Conservation (phyloP, 1,139 yeast genomes). For the Yamadazyma membranifaciens region DNA sequence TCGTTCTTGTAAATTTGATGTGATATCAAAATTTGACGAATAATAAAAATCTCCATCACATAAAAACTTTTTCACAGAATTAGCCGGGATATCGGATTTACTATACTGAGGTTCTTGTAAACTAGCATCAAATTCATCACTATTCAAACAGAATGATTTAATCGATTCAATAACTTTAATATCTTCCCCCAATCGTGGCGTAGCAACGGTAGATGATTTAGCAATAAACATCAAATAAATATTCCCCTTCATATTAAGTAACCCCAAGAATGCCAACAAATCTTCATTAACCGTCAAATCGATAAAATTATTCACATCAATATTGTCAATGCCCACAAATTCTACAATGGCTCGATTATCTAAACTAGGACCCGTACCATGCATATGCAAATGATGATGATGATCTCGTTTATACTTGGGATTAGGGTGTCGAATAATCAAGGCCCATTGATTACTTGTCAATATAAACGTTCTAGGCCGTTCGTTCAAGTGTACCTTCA, state of each 20-base stretch:
- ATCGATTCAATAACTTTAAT: conserved; percentile 55
- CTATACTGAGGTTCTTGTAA: conserved; percentile 12
- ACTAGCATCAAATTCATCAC: conserved; percentile 50
- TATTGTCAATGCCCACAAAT: conserved; percentile 36
- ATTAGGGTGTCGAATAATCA: conserved; percentile 48
- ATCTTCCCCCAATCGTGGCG: conserved; percentile 54
- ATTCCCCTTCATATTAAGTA: conserved; percentile 52
- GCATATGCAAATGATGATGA: conserved; percentile 25
- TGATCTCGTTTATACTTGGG: conserved; percentile 31
- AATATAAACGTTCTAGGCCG: conserved; percentile 56
- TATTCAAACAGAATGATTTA: conserved; percentile 61
- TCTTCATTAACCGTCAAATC: conserved; percentile 40
- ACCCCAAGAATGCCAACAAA: conserved; percentile 60
- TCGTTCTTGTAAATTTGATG: conserved; percentile 61
- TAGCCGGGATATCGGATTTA: conserved; percentile 52
- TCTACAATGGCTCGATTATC: conserved; percentile 48
- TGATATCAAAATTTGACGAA: conserved; percentile 64
- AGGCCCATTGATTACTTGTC: conserved; percentile 45
- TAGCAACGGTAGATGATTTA: conserved; percentile 54
- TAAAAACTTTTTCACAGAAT: conserved; percentile 54
- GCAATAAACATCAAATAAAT: conserved; percentile 61
- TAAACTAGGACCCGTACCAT: neutral
- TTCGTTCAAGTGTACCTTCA: conserved; percentile 53
- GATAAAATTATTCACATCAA: conserved; percentile 38
- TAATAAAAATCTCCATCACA: conserved; percentile 66